Base-by-base conservation (phyloP, 345 rosid genomes). In the Heritiera fomes region DNA sequence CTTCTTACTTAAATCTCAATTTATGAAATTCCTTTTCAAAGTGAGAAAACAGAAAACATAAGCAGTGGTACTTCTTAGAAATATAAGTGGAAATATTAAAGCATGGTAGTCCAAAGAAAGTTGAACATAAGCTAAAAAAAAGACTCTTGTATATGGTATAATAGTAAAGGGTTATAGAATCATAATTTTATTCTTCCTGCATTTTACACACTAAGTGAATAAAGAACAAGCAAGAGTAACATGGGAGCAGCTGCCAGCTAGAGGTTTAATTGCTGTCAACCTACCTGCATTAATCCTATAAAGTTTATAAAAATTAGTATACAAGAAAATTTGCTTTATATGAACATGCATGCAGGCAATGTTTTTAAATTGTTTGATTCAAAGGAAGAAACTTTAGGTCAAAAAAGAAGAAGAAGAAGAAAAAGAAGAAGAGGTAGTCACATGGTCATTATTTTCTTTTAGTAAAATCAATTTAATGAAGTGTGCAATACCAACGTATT, bases 391-490 rank as follows among this genome's bases (percentile, higher is more conserved):
- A 62, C 41, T 32, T 32, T 49, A 53, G 66, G 81, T 71, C 73
- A 72, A 45, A 64, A 65, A 34, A 34, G 1, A 34, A 34, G 2
- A 34, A 34, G 38, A 34, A 34, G 38, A 34, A 34, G 38, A 34
- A 34, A 3, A 34, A 34, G 6, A 38, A 64, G 13, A 82, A 60
- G 76, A 10, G 80, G 77, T n/a, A 59, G 83, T 59, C 80, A 43
- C 28, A 0, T 23, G 28, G 28, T 23, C 28, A 23, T 23, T 23
- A 23, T 23, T 23, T 23, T 23, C 28, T 23, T 23, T 23, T 23
- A 23, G 28, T 23, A 23, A 23, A 23, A 23, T 23, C 28, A 0
- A 23, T 23, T 23, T 23, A 23, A 23, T 23, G 28, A 23, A 23
- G 28, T 23, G 28, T 23, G 28, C 28, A 23, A 0, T 23, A 23